Percentiles rank a stretch among this genome's conserved stretches.
Conservation (phyloP, 768 basidiomycete genomes). For the Lentinula edodes region DNA sequence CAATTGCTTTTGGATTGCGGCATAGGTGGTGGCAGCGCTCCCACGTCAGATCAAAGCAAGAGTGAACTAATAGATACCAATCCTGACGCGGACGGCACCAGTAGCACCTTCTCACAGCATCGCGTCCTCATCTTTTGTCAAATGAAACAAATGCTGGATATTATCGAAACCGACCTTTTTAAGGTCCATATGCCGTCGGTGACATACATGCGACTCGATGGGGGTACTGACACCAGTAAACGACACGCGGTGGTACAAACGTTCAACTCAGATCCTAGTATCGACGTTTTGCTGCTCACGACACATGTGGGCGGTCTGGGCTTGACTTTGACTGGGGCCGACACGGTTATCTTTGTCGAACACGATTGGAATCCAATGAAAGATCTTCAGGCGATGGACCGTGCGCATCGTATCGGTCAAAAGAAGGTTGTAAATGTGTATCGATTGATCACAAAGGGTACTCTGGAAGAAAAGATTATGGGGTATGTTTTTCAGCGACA, state of each 20-base stretch:
- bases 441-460: constrained; percentile 93
- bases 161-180: constrained; percentile 94
- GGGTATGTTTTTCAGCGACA: constrained; percentile 56
- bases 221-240: constrained; percentile 85
- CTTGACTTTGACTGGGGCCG: constrained; percentile 93
- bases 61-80: constrained; percentile 62
- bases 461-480: constrained; percentile 99
- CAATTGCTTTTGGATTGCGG: constrained; percentile 95
- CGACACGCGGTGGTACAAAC: constrained; percentile 97
- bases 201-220: constrained; percentile 98
- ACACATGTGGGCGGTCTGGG: constrained; percentile 97
- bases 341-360: constrained; percentile 98
- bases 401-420: constrained; percentile 96
- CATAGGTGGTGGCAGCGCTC: constrained; percentile 55
- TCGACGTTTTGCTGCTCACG: constrained; percentile 92
- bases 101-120: constrained; percentile 81
- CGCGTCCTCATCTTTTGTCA: constrained; percentile 99
- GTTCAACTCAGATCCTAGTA: constrained; percentile 96
- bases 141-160: constrained; percentile 98
- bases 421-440: constrained; percentile 99
- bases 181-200: constrained; percentile 89
- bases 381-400: constrained; percentile 98
- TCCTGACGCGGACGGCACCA: constrained; percentile 30
- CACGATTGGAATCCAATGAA: constrained; percentile 99
- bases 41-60: constrained; percentile 51